A percentile compares a stretch with the other conserved stretches of the same genome.
Evolutionary conservation across 2,329 filamentous ascomycete genomes (phyloP).

Genomic region (Venturia asperata): DNA sequence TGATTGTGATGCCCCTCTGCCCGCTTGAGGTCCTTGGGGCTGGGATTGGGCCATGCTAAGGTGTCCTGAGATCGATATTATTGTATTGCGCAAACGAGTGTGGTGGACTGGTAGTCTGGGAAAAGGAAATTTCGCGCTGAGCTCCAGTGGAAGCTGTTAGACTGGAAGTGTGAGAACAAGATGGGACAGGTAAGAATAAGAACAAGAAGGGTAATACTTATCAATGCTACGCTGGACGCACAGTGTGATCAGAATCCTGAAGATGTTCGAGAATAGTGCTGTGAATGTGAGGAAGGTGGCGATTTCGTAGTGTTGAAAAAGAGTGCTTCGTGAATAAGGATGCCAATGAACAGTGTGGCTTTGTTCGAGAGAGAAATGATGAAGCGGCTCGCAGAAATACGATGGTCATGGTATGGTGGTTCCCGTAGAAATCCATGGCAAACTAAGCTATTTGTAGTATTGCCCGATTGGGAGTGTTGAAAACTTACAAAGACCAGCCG

Average conservation of each 20-base stretch:
- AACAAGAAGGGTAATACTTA: slow-evolving; percentile 3
- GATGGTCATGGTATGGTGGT: neutral
- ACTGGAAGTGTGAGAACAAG: neutral
- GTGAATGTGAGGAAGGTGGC: neutral
- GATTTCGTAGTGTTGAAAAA: slow-evolving; percentile 4
- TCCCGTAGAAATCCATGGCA: neutral
- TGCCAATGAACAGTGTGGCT: neutral
- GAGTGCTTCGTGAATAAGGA: neutral
- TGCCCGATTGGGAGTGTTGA: slow-evolving; percentile 6
- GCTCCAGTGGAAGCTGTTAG: neutral
- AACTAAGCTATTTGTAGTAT: slow-evolving; percentile 12
- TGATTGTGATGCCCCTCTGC: neutral
- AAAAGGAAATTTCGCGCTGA: neutral
- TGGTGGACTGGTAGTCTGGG: neutral
- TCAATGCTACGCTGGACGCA: neutral
- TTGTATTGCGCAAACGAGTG: slow-evolving; percentile 6
- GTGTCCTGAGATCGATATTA: slow-evolving; percentile 4
- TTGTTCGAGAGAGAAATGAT: neutral
- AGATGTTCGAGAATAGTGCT: neutral
- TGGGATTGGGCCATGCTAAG: neutral
- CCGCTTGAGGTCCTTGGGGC: neutral
- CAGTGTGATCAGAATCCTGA: neutral
- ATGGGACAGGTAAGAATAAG: neutral
- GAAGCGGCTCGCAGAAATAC: neutral
- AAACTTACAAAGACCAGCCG: neutral